These are phyloP conservation scores for Penicillium parvum DNA, from an alignment of 495 filamentous ascomycete genomes.

Conservation along the genomic window DNA sequence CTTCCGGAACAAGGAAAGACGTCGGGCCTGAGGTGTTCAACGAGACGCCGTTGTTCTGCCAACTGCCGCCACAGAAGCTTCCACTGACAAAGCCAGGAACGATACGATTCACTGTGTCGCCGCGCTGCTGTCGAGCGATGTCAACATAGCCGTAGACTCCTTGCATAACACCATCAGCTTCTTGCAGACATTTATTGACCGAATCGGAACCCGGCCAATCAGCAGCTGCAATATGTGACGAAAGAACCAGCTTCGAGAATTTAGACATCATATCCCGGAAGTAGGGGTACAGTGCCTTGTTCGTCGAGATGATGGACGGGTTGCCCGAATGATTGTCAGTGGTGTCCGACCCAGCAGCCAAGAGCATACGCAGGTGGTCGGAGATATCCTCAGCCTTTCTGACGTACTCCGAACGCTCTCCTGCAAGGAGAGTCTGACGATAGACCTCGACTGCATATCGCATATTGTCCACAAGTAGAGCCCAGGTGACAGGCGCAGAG, in stretches of 20 bases:
- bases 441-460: conserved; percentile 81
- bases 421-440: conserved; percentile 73
- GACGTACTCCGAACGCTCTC: conserved; percentile 84
- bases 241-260: conserved; percentile 95
- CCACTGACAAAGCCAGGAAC: conserved; percentile 87
- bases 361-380: conserved; percentile 87
- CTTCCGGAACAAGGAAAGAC: conserved; percentile 77
- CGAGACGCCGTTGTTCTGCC: conserved; percentile 85
- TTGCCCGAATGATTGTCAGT: conserved; percentile 98
- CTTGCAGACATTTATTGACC: conserved; percentile 86
- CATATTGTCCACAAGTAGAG: conserved; percentile 84
- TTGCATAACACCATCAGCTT: conserved; percentile 90
- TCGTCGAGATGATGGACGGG: conserved; percentile 97
- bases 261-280: conserved; percentile 99
- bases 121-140: conserved; percentile 84
- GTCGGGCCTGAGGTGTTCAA: conserved; percentile 65
- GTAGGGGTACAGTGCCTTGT: conserved; percentile 93
- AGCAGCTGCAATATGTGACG: conserved; percentile 94
- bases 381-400: conserved; percentile 92
- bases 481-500: conserved; percentile 76
- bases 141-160: conserved; percentile 95
- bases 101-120: conserved; percentile 82
- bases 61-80: conserved; percentile 76
- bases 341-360: conserved; percentile 90
- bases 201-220: conserved; percentile 87